Conservation (phyloP, 306 rosid genomes). For the Canavalia ensiformis region DNA sequence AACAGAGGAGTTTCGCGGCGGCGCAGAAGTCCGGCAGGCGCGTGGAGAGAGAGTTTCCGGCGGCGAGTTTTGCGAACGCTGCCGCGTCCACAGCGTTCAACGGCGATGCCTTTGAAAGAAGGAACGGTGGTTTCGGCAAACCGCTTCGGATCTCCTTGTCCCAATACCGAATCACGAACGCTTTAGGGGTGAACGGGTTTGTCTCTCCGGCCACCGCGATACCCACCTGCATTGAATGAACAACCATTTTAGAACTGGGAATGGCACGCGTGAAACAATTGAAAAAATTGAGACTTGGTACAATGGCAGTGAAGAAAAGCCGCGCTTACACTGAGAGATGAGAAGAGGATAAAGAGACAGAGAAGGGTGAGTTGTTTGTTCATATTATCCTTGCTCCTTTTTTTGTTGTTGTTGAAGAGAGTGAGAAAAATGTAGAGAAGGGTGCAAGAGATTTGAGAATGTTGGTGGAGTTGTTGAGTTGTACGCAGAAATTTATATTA, state of each 20-base stretch:
- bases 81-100: constrained; percentile 70
- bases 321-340: constrained; percentile 73
- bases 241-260: constrained; percentile 37
- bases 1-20: constrained; percentile 83
- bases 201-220: constrained; percentile 44
- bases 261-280: background rate
- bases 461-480: constrained; percentile 69
- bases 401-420: background rate
- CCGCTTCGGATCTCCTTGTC: constrained; percentile 84
- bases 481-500: constrained; percentile 62
- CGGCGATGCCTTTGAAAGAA: constrained; percentile 84
- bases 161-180: constrained; percentile 82
- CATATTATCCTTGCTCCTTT: constrained; percentile 46
- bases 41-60: constrained; percentile 60
- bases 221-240: constrained; percentile 75
- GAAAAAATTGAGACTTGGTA: constrained; percentile 14
- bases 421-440: constrained; percentile 16
- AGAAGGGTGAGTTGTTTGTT: constrained; percentile 54
- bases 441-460: constrained; percentile 50
- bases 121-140: constrained; percentile 62
- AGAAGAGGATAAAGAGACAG: constrained; percentile 67
- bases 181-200: constrained; percentile 84
- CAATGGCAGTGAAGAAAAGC: background rate
- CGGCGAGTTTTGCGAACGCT: constrained; percentile 68
- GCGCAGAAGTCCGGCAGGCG: constrained; percentile 83